Evolutionary conservation across 345 rosid genomes (phyloP).

Genomic region (Euphorbia tirucalli): DNA sequence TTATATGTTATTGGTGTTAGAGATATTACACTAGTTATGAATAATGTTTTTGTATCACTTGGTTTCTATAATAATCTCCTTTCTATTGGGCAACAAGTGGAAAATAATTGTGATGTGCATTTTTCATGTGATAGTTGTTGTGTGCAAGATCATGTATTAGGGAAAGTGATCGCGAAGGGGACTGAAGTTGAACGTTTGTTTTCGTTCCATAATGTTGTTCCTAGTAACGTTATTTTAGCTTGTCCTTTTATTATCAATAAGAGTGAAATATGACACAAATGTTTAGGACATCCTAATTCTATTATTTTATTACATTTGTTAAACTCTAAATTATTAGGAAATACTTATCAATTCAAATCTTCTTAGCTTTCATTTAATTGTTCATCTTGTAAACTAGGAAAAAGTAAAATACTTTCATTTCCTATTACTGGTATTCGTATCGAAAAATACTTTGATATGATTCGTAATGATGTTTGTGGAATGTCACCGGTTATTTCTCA

Average conservation of each 20-base stretch:
- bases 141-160: slow-evolving; percentile 10
- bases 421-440: background rate
- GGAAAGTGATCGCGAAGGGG: background rate
- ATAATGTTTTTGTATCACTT: background rate
- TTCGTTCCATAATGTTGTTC: background rate
- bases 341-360: background rate
- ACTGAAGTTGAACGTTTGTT: slow-evolving; percentile 7
- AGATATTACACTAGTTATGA: background rate
- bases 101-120: background rate
- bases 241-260: background rate
- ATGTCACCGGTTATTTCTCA: background rate
- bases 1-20: background rate
- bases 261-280: background rate
- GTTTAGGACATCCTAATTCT: background rate
- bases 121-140: slow-evolving; percentile 1
- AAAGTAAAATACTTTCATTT: background rate
- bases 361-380: background rate
- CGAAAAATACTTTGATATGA: background rate
- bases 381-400: background rate
- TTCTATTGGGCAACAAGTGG: background rate
- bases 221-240: background rate
- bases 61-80: background rate
- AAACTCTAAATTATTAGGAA: background rate
- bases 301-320: background rate
- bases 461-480: background rate